Percentiles rank a stretch among this genome's conserved stretches.
phyloP scores from a whole-genome alignment of 1,284 basidiomycete genomes.

The Xerocomus minutiporus region DNA sequence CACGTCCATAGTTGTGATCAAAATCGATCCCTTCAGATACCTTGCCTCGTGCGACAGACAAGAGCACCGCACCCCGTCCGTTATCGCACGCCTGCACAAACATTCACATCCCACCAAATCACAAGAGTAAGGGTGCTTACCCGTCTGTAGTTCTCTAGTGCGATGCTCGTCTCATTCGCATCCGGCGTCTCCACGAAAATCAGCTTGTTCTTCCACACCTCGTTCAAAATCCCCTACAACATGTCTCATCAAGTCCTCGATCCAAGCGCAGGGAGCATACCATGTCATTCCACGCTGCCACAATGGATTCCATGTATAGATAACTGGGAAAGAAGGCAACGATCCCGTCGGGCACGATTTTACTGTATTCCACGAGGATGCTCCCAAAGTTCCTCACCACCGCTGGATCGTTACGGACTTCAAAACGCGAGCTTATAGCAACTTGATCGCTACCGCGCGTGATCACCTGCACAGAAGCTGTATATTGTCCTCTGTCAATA shows the following conservation, averaged over 20 bases:
- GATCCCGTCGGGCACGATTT: slow-evolving; percentile 98
- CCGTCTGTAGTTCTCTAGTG: slow-evolving; percentile 94
- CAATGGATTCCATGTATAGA: slow-evolving; percentile 99
- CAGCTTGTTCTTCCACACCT: slow-evolving; percentile 99
- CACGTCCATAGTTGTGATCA: slow-evolving; percentile 98
- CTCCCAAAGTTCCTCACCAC: slow-evolving; percentile 99
- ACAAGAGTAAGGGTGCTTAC: slow-evolving; percentile 41
- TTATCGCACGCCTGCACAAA: slow-evolving; percentile 88
- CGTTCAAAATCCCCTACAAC: slow-evolving; percentile 88
- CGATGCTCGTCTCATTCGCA: slow-evolving; percentile 97
- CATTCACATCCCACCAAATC: neutral
- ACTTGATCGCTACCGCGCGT: slow-evolving; percentile 98
- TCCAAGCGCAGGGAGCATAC: slow-evolving; percentile 41
- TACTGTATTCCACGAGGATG: slow-evolving; percentile 96
- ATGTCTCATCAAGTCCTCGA: slow-evolving; percentile 4
- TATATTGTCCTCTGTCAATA: neutral
- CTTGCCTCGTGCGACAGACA: slow-evolving; percentile 98
- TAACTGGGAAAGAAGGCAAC: slow-evolving; percentile 99
- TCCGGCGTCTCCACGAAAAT: slow-evolving; percentile 99
- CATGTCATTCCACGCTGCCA: slow-evolving; percentile 99
- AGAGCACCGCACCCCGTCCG: slow-evolving; percentile 91
- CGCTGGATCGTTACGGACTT: slow-evolving; percentile 98
- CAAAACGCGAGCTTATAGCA: slow-evolving; percentile 97
- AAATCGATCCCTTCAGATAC: slow-evolving; percentile 99
- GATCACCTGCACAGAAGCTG: slow-evolving; percentile 66